Evolutionary conservation across 2,329 filamentous ascomycete species (phyloP).

Genomic region (Botryotinia convoluta): DNA sequence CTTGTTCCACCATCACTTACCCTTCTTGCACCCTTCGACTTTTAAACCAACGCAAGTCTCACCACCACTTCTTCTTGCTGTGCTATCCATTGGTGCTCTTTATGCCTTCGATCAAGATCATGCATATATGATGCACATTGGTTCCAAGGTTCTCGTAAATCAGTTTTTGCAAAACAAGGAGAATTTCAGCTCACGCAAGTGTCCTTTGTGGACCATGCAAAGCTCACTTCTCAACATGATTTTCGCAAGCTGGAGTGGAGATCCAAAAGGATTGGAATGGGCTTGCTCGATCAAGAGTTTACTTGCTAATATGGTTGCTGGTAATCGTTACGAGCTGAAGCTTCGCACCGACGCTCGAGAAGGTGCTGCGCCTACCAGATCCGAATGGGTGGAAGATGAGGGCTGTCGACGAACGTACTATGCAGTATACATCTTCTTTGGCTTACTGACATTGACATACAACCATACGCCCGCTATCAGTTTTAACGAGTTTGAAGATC

Average conservation of each 20-base stretch:
- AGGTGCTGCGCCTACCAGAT: constrained; percentile 69
- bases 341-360: constrained; percentile 85
- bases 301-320: constrained; percentile 96
- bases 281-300: constrained; percentile 98
- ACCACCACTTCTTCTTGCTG: constrained; percentile 79
- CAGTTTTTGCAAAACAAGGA: constrained; percentile 98
- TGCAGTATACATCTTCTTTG: constrained; percentile 98
- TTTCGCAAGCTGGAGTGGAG: constrained; percentile 98
- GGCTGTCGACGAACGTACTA: constrained; percentile 96
- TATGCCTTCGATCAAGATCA: constrained; percentile 98
- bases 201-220: constrained; percentile 97
- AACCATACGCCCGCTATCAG: constrained; percentile 97
- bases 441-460: constrained; percentile 89
- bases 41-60: constrained; percentile 80
- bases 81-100: constrained; percentile 90
- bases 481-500: constrained; percentile 95
- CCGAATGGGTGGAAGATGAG: constrained; percentile 96
- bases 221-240: constrained; percentile 97
- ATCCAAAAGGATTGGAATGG: constrained; percentile 96
- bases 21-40: constrained; percentile 89
- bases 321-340: constrained; percentile 94
- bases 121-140: constrained; percentile 95
- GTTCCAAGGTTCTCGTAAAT: constrained; percentile 94
- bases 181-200: constrained; percentile 97
- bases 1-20: constrained; percentile 93